Evolutionary conservation across 139 green algal species (phyloP).

Genomic region (Tetradesmus obliquus): DNA sequence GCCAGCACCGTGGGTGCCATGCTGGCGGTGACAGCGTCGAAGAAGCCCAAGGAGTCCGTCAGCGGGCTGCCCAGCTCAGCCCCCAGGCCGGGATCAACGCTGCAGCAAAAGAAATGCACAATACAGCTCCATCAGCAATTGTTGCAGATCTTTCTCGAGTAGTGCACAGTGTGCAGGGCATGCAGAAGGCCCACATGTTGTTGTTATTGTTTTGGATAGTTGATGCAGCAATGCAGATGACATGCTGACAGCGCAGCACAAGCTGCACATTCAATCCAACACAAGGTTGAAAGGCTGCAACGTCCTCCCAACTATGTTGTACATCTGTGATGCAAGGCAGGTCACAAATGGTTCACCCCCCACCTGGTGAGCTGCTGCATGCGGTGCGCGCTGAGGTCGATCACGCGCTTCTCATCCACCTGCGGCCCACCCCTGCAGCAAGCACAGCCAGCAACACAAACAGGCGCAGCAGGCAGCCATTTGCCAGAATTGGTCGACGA

Average conservation of each 20-base stretch:
- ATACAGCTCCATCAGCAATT: background rate
- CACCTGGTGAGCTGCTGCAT: constrained; percentile 22
- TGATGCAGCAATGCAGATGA: background rate
- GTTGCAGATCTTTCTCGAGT: background rate
- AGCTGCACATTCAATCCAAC: background rate
- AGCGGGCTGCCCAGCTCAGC: constrained; percentile 43
- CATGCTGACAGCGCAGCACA: background rate
- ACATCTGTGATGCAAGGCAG: background rate
- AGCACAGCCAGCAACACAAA: background rate
- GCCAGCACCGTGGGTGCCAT: constrained; percentile 33
- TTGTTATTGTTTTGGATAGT: background rate
- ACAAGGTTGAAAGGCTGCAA: background rate
- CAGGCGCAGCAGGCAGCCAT: background rate
- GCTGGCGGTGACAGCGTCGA: background rate
- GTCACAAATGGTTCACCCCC: background rate
- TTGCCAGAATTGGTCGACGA: no score
- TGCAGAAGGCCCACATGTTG: background rate
- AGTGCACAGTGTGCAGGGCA: background rate
- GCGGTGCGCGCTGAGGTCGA: constrained; percentile 45
- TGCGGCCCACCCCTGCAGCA: constrained; percentile 41
- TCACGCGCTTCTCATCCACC: constrained; percentile 48
- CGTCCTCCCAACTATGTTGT: background rate
- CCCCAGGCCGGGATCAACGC: constrained; percentile 23
- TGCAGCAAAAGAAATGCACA: background rate
- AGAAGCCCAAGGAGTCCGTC: constrained; percentile 22